These are phyloP conservation scores for Aspergillus cavernicola DNA, from an alignment of 495 filamentous ascomycete genomes.

Conservation along the genomic window DNA sequence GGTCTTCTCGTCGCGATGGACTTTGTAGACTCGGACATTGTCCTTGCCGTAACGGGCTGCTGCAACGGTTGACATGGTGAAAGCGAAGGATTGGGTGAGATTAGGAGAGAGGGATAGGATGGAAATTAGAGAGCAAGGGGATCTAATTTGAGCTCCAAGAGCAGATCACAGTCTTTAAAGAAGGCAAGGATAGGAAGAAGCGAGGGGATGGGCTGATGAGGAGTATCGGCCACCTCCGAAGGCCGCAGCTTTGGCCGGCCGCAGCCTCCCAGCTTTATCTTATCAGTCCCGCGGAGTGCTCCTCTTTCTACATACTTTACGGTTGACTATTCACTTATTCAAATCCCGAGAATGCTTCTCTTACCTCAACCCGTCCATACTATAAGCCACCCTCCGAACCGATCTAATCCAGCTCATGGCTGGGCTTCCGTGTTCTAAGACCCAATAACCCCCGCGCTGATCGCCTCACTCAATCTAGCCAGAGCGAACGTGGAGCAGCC, in stretches of 20 bases:
- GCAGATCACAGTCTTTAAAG: not conserved
- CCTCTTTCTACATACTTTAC: not conserved
- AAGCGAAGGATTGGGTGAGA: not conserved
- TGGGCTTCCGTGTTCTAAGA: too few relatives aligned
- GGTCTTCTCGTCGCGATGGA: slow-evolving; percentile 71
- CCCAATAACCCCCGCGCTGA: too few relatives aligned
- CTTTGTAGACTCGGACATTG: slow-evolving; percentile 97
- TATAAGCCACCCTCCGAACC: too few relatives aligned
- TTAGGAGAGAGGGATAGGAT: slow-evolving; percentile 1
- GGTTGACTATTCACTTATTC: too few relatives aligned
- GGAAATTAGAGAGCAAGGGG: not conserved
- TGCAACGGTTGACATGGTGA: slow-evolving; percentile 43
- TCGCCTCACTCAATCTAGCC: too few relatives aligned
- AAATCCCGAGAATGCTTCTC: too few relatives aligned
- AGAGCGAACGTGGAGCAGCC: too few relatives aligned
- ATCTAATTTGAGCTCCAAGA: not conserved
- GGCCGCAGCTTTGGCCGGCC: slow-evolving; percentile 33
- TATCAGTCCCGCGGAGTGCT: slow-evolving; percentile 19
- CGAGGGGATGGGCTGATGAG: slow-evolving; percentile 23
- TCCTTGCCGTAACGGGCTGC: slow-evolving; percentile 91
- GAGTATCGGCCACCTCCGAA: slow-evolving; percentile 44
- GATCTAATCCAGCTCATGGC: too few relatives aligned
- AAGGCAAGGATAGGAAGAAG: too few relatives aligned
- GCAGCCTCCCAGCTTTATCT: slow-evolving; percentile 31
- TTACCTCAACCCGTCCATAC: too few relatives aligned